Base-by-base conservation (phyloP, 2,329 filamentous ascomycete genomes). In the Lachnellula cervina region DNA sequence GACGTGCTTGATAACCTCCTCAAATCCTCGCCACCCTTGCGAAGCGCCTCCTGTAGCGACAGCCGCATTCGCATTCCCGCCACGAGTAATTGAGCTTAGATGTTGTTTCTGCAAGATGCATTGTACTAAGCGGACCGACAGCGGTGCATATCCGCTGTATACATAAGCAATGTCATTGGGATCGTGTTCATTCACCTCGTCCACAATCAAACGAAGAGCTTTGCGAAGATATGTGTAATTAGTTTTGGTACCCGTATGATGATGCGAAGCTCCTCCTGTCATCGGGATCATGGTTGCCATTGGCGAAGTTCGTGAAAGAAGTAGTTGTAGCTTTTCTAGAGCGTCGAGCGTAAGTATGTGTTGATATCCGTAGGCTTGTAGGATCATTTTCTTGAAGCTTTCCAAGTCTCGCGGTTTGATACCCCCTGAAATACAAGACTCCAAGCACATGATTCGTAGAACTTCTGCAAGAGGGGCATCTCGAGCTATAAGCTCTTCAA, bases 141-240 rank as follows among this genome's bases (percentile, higher is more conserved):
- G 80, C 0, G 94, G 95, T 4, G 95, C 94, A 69, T 97, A 99
- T 51, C 94, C 95, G 61, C 90, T 96, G 73, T 97, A 99, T 11
- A 97, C 92, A 67, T 99, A 99, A n/a, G 92, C 88, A 59, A 97
- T 87, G 66, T 99, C 94, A 66, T 94, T 89, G 2, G 94, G 94
- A 47, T 95, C 88, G 57, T 94, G 86, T 72, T 99, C 94, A 68
- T 96, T 92, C 40, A 99, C 93, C 70, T 97, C 94, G 69, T 99
- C 94, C 54, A 97, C 88, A 69, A 97, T 96, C 16, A 99, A 81
- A 32, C 88, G 84, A 14, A 99, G 81, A 58, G 87, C 86, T 70
- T 94, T 96, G 53, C 95, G 87, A 5, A 97, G 76, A 63, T 90
- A 89, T 4, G 84, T 86, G 73, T 97, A 99, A 70, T 97, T 97